Conservation (phyloP, 1,139 yeast species). For the Lipomyces yarrowii region DNA sequence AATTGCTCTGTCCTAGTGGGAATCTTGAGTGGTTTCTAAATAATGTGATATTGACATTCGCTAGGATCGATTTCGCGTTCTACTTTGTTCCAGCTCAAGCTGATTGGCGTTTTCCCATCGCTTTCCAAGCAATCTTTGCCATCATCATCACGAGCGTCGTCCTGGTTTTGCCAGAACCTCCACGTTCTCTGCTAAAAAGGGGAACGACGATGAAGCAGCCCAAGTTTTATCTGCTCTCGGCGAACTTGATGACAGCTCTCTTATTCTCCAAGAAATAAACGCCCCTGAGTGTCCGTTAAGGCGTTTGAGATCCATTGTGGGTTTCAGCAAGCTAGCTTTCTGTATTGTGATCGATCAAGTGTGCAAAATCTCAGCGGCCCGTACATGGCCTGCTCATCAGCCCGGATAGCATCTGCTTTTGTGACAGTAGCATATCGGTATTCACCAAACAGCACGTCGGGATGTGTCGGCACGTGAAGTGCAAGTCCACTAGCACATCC, state of each 20-base stretch:
- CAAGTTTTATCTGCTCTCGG: conserved; percentile 52
- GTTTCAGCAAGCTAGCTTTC: no score
- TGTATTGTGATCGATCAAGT: no score
- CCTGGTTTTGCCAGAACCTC: conserved; percentile 51
- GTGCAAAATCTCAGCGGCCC: no score
- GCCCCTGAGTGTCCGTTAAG: conserved; percentile 38
- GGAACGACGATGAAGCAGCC: conserved; percentile 53
- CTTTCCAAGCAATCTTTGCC: conserved; percentile 42
- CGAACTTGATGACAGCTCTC: conserved; percentile 44
- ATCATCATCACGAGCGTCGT: conserved; percentile 31
- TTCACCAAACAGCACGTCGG: no score
- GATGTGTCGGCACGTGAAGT: no score
- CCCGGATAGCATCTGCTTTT: no score
- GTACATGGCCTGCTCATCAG: no score
- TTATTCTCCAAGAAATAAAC: conserved; percentile 38
- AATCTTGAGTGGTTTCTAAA: conserved; percentile 38
- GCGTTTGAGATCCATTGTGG: no score
- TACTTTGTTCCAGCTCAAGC: conserved; percentile 49
- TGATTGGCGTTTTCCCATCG: conserved; percentile 52
- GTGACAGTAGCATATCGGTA: no score
- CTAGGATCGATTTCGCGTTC: conserved; percentile 54
- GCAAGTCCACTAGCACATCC: no score
- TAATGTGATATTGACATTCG: neutral
- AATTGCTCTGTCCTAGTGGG: conserved; percentile 75
- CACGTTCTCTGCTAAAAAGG: conserved; percentile 53